Base-by-base conservation (phyloP, 192 early-diverging fungal genomes). In the Dimargaris verticillata region DNA sequence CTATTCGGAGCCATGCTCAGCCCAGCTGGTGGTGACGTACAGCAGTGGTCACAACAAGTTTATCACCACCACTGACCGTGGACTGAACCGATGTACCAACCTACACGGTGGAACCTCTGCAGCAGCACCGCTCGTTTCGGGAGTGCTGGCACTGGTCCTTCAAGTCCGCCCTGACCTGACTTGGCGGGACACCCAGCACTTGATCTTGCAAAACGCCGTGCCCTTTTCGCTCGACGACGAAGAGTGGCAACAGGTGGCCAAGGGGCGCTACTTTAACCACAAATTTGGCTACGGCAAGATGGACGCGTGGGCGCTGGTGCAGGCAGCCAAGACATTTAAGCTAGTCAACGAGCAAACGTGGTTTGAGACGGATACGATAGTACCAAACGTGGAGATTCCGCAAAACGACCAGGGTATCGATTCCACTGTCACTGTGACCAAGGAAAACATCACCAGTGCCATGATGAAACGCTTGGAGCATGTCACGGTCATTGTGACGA, bases 181-280 rank as follows among this genome's bases (percentile, higher is more conserved):
- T 42, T 99, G 95, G 95, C 74, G 95, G 24, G 93, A 97, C 63
- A 68, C 93, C 28, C 95, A 99, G 72, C 85, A 91, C 44, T 70
- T 99, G 15, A 77, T 83, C 26, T 80, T 97, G 15, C 72, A 80
- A 6, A 83, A 84, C 18, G 90, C 91, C 0, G 65, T 91, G 5
- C 86, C 88, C 0, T 67, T 99, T 5, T 75, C 80, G 25, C 58
- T 75, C 2, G 64, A 66, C 28, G 89, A 95, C 66, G 49, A 66
- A 10, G 87, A 82, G 53, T 99, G 95, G 95, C 42, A 65, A 1
- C 50, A 59, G 1, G 85, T 83, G 13, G 76, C 84, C 6, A 69
- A 77, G 5, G 87, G 88, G 15, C 83, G 90, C 26, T 65, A 68
- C 57, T 96, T 82, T 72, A 93, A 86, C 72, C 89, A 97, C 77